Evolutionary conservation across 345 rosid genomes (phyloP).

Genomic region (Leavenworthia alabamica): DNA sequence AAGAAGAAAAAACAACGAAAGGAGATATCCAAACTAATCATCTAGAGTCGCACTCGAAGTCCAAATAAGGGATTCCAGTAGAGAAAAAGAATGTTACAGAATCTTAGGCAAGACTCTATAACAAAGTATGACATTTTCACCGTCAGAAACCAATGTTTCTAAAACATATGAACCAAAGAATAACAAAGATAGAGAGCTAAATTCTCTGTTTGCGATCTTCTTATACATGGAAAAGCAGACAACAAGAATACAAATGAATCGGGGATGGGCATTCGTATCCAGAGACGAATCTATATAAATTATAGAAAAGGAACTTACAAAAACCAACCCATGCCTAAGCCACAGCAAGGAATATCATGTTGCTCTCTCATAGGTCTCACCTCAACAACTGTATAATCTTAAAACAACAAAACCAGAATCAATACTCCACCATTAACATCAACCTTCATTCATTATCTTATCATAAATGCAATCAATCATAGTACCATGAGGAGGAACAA

Average conservation of each 20-base stretch:
- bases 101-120: background rate
- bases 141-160: background rate
- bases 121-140: background rate
- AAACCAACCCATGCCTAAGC: slow-evolving; percentile 88
- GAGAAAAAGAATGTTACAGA: background rate
- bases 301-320: slow-evolving; percentile 43
- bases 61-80: background rate
- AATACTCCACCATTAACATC: background rate
- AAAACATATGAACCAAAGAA: background rate
- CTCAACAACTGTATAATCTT: slow-evolving; percentile 56
- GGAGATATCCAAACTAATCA: background rate
- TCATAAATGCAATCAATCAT: background rate
- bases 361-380: slow-evolving; percentile 44
- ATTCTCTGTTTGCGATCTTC: background rate
- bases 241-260: background rate
- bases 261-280: background rate
- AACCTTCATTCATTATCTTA: background rate
- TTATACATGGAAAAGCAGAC: background rate
- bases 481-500: slow-evolving; percentile 32
- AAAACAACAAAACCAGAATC: slow-evolving; percentile 11
- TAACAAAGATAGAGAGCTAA: background rate
- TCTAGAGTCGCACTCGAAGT: background rate
- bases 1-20: background rate
- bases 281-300: no score
- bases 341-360: slow-evolving; percentile 67